Evolutionary conservation across 495 filamentous ascomycete genomes (phyloP).

Genomic region (Neurospora sp.): DNA sequence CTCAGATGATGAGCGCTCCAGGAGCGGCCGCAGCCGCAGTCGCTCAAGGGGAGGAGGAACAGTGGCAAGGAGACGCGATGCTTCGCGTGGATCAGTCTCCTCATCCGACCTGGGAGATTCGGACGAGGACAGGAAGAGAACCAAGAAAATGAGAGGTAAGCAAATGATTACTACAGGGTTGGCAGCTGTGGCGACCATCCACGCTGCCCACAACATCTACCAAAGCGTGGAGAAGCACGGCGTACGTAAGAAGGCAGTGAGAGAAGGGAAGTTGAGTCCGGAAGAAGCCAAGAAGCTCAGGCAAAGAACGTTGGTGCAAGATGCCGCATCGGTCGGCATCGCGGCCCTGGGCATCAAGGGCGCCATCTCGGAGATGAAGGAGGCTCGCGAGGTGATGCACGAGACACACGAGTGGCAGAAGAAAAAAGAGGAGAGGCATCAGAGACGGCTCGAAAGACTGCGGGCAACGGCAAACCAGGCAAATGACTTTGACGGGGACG

Average conservation of each 20-base stretch:
- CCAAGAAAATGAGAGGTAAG: conserved; percentile 75
- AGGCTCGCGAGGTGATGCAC: conserved; percentile 31
- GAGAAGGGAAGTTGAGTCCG: conserved; percentile 61
- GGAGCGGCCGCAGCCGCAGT: conserved; percentile 28
- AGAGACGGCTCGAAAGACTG: conserved; percentile 30
- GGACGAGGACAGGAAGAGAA: conserved; percentile 63
- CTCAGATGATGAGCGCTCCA: conserved; percentile 38
- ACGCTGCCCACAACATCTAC: conserved; percentile 74
- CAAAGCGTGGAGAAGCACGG: conserved; percentile 66
- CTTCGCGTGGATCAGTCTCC: conserved; percentile 25
- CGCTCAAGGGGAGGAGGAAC: conserved; percentile 16
- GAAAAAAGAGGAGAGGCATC: conserved; percentile 30
- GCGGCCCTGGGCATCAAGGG: conserved; percentile 81
- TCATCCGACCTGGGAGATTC: conserved; percentile 57
- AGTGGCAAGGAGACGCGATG: conserved; percentile 9
- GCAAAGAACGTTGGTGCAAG: conserved; percentile 62
- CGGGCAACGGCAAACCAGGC: conserved; percentile 1
- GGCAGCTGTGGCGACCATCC: conserved; percentile 80
- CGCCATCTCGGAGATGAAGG: conserved; percentile 56
- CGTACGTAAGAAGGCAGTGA: conserved; percentile 56
- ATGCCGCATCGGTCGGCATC: conserved; percentile 70
- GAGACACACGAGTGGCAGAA: conserved; percentile 33
- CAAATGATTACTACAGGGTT: conserved; percentile 74
- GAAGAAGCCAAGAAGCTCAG: conserved; percentile 68
- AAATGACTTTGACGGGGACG: conserved; percentile 5